Evolutionary conservation across 1,284 basidiomycete genomes (phyloP).

Genomic region (Coriolopsis trogii): DNA sequence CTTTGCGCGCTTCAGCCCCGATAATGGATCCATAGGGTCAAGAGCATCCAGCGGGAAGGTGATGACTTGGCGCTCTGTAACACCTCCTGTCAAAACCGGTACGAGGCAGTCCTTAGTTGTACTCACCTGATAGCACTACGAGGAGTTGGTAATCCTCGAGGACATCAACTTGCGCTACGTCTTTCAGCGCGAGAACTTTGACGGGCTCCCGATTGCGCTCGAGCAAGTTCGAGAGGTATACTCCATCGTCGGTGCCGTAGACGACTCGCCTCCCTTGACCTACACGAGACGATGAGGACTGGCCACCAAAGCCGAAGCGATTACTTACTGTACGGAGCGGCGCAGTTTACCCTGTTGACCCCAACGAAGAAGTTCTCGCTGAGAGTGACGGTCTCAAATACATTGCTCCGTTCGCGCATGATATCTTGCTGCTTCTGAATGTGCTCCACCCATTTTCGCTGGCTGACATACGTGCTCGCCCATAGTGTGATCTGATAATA

Average conservation of each 20-base stretch:
- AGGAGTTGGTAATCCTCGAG: slow-evolving; percentile 96
- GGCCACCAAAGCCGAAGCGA: neutral
- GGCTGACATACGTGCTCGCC: slow-evolving; percentile 85
- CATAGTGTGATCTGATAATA: slow-evolving; percentile 93
- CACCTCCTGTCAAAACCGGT: slow-evolving; percentile 4
- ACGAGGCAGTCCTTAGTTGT: neutral
- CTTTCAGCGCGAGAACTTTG: slow-evolving; percentile 87
- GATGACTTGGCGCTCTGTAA: slow-evolving; percentile 87
- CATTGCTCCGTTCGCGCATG: slow-evolving; percentile 82
- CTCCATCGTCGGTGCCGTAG: slow-evolving; percentile 96
- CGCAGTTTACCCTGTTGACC: slow-evolving; percentile 88
- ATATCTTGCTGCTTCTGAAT: slow-evolving; percentile 90
- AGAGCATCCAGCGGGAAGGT: slow-evolving; percentile 96
- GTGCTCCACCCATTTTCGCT: slow-evolving; percentile 94
- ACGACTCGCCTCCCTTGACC: slow-evolving; percentile 88
- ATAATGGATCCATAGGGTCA: slow-evolving; percentile 88
- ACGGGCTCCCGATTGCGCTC: slow-evolving; percentile 82
- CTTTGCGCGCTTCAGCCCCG: slow-evolving; percentile 92
- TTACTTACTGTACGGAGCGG: slow-evolving; percentile 88
- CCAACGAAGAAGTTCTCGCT: slow-evolving; percentile 90
- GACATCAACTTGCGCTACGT: slow-evolving; percentile 95
- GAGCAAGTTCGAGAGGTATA: slow-evolving; percentile 90
- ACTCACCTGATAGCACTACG: slow-evolving; percentile 89
- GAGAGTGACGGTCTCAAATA: slow-evolving; percentile 87
- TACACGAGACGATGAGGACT: slow-evolving; percentile 35